phyloP scores from a whole-genome alignment of 305 asterid species.

The Caryopteris hybrid region DNA sequence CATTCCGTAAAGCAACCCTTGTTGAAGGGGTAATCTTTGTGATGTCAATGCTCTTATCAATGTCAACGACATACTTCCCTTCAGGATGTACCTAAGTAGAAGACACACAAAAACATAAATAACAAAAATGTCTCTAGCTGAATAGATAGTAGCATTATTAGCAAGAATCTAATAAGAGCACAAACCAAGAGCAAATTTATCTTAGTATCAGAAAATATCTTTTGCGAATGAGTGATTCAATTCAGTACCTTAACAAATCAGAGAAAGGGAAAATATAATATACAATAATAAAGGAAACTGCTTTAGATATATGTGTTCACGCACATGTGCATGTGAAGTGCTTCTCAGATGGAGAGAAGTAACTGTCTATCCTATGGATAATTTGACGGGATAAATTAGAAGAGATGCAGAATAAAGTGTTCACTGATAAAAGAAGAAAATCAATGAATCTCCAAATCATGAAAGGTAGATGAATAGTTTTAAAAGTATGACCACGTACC shows the following conservation, averaged over 20 bases:
- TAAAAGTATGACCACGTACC: constrained; percentile 35
- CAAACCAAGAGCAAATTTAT: background rate
- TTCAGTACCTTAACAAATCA: background rate
- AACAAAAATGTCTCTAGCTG: background rate
- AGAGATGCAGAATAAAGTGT: background rate
- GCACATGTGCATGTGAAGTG: background rate
- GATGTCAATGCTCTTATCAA: constrained; percentile 88
- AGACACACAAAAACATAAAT: constrained; percentile 9
- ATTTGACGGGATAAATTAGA: background rate
- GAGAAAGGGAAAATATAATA: background rate
- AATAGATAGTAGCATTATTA: background rate
- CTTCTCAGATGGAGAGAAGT: background rate
- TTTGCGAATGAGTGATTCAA: background rate
- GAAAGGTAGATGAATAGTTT: background rate
- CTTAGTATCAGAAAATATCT: background rate
- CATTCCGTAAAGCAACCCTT: constrained; percentile 95
- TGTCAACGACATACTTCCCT: constrained; percentile 92
- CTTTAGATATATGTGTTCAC: background rate
- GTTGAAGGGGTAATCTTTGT: constrained; percentile 95
- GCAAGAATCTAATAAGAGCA: background rate
- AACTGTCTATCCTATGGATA: background rate
- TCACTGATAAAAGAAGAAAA: background rate
- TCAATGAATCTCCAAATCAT: background rate
- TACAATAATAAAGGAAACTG: background rate
- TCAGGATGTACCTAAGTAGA: constrained; percentile 81